Base-by-base conservation (phyloP, 805 yeast species). In the Saturnispora halmiae region DNA sequence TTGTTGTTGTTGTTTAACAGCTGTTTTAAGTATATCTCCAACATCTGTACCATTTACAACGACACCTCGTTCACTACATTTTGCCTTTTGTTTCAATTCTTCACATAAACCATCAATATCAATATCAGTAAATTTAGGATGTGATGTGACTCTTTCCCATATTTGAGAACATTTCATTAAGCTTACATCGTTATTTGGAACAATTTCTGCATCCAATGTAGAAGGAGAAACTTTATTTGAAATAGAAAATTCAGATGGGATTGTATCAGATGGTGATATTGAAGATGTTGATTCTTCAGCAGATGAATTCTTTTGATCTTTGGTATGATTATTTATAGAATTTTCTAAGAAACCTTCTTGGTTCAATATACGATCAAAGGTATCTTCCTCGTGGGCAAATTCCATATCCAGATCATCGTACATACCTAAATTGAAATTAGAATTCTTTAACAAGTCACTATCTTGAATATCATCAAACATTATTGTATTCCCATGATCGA, bases 81-180 rank as follows among this genome's bases (percentile, higher is more conserved):
- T 87, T 9, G 97, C 98, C 70, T 90, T 92, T 29, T 79, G 63
- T 62, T 90, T 83, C 56, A 92, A 70, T 64, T 92, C 98, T 33
- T 65, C 58, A 70, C 98, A 92, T 58, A 92, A 71, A 2, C 95
- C 94, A 56, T 90, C 96, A 49, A 92, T 88, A 60, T 92, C 98
- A 40, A 92, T 69, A 45, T 88, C 96, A 4, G 92, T 77, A 60
- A 88, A 92, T 56, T 82, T 77, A 26, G 98, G 97, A 67, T 92
- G 97, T 18, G 92, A 63, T 2, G 96, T 83, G 29, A 92, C 82
- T 55, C 97, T 73, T 60, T 90, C 97, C 98, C 98, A 92, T 13
- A 90, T 81, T 51, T 87, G 96, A 0, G 94, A 75, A 61, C 98
- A 92, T 54, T 76, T 77, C 62, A 82, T 63, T 50, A 76, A 57